Conservation (phyloP, 805 yeast genomes). For the Starmerella roubikii region DNA sequence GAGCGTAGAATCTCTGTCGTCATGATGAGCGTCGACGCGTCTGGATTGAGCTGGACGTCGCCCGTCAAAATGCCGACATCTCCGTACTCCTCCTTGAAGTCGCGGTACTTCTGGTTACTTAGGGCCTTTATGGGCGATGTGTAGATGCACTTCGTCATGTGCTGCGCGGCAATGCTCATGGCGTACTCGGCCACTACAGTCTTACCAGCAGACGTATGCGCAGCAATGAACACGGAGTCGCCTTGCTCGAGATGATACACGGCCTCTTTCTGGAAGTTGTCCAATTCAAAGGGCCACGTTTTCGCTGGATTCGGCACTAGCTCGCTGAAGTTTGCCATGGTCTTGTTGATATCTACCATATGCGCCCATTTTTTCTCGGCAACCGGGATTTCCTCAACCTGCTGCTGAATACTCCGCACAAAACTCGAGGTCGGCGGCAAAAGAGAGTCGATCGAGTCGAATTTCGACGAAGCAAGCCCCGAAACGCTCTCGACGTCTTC, state of each 20-base stretch:
- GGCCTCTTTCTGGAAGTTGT: conserved; percentile 93
- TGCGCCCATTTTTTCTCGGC: conserved; percentile 74
- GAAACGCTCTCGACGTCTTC: conserved; percentile 8
- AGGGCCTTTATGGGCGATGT: conserved; percentile 91
- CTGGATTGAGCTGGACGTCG: conserved; percentile 94
- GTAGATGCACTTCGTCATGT: conserved; percentile 93
- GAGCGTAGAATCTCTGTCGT: conserved; percentile 92
- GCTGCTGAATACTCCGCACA: conserved; percentile 25
- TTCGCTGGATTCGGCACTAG: conserved; percentile 88
- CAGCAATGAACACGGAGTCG: conserved; percentile 96
- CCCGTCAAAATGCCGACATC: conserved; percentile 95
- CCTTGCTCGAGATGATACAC: conserved; percentile 93
- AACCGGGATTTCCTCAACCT: background rate
- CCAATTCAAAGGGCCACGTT: conserved; percentile 88
- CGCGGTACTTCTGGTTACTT: conserved; percentile 81
- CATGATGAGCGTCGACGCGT: conserved; percentile 92
- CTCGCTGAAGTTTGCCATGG: conserved; percentile 70
- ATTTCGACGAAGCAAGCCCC: conserved; percentile 5
- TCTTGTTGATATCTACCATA: conserved; percentile 74
- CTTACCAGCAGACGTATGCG: conserved; percentile 97
- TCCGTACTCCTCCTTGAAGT: conserved; percentile 64
- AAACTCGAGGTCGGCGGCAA: conserved; percentile 40
- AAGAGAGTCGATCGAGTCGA: conserved; percentile 31
- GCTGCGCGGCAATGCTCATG: conserved; percentile 87
- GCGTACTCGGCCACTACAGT: conserved; percentile 98